Evolutionary conservation across 2,329 filamentous ascomycete species (phyloP).

Genomic region (Ophiocordyceps camponoti-floridani): DNA sequence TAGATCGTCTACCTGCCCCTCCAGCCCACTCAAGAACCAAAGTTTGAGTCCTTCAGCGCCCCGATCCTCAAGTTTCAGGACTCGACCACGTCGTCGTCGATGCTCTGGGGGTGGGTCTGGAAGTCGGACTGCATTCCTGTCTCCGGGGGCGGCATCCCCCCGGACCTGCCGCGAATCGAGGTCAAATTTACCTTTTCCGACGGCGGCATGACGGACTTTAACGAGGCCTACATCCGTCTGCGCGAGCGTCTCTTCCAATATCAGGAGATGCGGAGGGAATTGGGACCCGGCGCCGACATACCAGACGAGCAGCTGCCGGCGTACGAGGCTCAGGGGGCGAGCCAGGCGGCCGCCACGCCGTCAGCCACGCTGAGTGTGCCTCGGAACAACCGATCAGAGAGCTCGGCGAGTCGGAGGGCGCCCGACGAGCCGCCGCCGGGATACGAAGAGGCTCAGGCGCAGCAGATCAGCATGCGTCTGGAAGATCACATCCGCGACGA

Average conservation of each 20-base stretch:
- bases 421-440: constrained; percentile 69
- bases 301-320: constrained; percentile 77
- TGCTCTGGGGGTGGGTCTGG: constrained; percentile 93
- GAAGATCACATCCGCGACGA: constrained; percentile 60
- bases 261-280: constrained; percentile 54
- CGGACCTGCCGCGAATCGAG: constrained; percentile 54
- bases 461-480: constrained; percentile 37
- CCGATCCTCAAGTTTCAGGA: constrained; percentile 80
- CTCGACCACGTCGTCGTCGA: constrained; percentile 59
- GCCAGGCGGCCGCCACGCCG: constrained; percentile 10
- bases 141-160: constrained; percentile 64
- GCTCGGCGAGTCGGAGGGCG: constrained; percentile 20
- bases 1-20: constrained; percentile 79
- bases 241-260: constrained; percentile 72
- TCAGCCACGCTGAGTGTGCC: constrained; percentile 8
- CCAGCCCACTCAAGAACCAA: constrained; percentile 38
- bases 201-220: constrained; percentile 86
- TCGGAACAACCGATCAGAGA: constrained; percentile 15
- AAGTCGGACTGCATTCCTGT: constrained; percentile 64
- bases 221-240: constrained; percentile 63
- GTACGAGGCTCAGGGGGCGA: constrained; percentile 45
- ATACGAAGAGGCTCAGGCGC: constrained; percentile 81
- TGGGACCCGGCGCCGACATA: constrained; percentile 44
- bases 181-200: constrained; percentile 83
- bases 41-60: constrained; percentile 72